These are phyloP conservation scores for Colletotrichum brevisporum DNA, from an alignment of 2,329 filamentous ascomycete genomes.

Conservation along the genomic window DNA sequence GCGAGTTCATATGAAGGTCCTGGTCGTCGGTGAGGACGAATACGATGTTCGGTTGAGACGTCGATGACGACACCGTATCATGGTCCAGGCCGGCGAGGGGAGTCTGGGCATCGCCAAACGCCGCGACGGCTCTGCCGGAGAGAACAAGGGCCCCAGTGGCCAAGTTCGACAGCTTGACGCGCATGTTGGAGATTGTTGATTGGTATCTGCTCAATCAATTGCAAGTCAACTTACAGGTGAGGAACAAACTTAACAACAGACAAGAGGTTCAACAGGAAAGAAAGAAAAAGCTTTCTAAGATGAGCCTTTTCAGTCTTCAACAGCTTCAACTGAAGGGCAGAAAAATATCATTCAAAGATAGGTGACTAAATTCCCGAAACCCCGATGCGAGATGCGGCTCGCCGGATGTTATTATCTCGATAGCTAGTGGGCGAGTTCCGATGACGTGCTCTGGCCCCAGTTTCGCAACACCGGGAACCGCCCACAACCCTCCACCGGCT, in stretches of 20 bases:
- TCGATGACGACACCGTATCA: constrained; percentile 21
- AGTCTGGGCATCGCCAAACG: constrained; percentile 15
- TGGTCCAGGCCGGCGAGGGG: constrained; percentile 21
- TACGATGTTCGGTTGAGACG: constrained; percentile 67
- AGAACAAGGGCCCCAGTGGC: constrained; percentile 11
- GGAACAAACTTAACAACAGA: not conserved
- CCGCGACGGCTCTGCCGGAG: not conserved
- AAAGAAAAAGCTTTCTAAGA: no score
- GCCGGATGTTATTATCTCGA: constrained; percentile 15
- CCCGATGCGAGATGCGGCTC: not conserved
- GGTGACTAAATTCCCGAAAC: not conserved
- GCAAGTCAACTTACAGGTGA: not conserved
- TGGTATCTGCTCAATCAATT: not conserved
- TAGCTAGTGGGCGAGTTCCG: constrained; percentile 13
- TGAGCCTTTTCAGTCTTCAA: not conserved
- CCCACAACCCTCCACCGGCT: constrained; percentile 1
- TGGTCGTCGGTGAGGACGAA: constrained; percentile 79
- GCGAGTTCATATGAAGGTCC: constrained; percentile 72
- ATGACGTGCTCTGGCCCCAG: constrained; percentile 31
- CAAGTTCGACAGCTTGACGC: not conserved
- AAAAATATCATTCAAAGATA: no score
- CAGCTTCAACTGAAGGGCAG: not conserved
- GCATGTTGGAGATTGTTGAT: constrained; percentile 8
- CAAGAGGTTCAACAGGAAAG: no score
- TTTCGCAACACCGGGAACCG: constrained; percentile 11